Evolutionary conservation across 352 stramenopile genomes (phyloP).

Genomic region (Phytophthora pini): DNA sequence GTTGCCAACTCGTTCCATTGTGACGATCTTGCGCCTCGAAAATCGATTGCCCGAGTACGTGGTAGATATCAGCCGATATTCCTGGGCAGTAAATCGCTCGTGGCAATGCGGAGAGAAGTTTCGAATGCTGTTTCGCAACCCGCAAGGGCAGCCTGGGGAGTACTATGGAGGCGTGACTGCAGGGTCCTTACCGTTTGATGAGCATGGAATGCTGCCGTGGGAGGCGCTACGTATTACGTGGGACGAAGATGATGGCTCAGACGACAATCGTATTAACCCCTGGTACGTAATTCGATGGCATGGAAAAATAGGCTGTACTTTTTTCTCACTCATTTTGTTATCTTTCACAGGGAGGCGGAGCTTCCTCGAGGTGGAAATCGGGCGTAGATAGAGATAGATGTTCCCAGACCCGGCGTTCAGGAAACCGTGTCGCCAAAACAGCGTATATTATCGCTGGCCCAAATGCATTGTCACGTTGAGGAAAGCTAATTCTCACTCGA

Average conservation of each 20-base stretch:
- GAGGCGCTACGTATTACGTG: slow-evolving; percentile 82
- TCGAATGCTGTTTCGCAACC: slow-evolving; percentile 80
- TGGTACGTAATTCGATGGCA: slow-evolving; percentile 54
- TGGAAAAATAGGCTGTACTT: slow-evolving; percentile 7
- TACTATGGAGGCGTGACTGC: slow-evolving; percentile 77
- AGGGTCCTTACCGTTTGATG: slow-evolving; percentile 66
- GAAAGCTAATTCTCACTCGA: neutral
- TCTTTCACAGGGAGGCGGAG: slow-evolving; percentile 59
- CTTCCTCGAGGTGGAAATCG: slow-evolving; percentile 37
- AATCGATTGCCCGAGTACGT: slow-evolving; percentile 81
- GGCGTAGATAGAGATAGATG: slow-evolving; percentile 37
- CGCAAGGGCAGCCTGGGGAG: slow-evolving; percentile 68
- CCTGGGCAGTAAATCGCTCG: slow-evolving; percentile 54
- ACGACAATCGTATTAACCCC: slow-evolving; percentile 85
- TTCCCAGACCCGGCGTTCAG: slow-evolving; percentile 1
- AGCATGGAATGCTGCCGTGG: slow-evolving; percentile 76
- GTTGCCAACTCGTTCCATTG: slow-evolving; percentile 42
- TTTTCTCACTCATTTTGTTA: slow-evolving; percentile 18
- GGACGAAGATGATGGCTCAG: slow-evolving; percentile 86
- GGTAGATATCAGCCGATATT: slow-evolving; percentile 75
- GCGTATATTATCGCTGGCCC: slow-evolving; percentile 7
- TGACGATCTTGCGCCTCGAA: slow-evolving; percentile 80
- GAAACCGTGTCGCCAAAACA: neutral
- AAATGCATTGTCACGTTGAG: slow-evolving; percentile 7
- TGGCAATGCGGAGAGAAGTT: slow-evolving; percentile 79